Evolutionary conservation across 306 rosid species (phyloP).

Genomic region (Sophora flavescens): DNA sequence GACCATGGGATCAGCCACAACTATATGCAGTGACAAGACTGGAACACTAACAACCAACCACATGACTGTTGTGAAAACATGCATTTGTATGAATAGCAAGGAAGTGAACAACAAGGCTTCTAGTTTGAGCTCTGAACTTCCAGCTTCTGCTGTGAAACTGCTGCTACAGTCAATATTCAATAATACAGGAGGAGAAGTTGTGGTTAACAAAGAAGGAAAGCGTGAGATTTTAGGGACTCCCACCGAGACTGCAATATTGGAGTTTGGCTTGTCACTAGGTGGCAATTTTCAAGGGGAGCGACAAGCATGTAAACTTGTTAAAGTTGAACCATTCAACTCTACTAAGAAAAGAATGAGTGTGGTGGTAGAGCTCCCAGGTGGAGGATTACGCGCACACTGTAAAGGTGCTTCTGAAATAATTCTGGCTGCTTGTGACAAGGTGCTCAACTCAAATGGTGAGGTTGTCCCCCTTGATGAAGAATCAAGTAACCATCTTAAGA

Average conservation of each 20-base stretch:
- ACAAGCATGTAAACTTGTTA: constrained; percentile 69
- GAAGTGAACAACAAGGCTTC: constrained; percentile 62
- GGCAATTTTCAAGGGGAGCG: constrained; percentile 79
- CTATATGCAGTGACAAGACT: constrained; percentile 94
- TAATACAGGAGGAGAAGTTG: constrained; percentile 96
- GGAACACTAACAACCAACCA: constrained; percentile 95
- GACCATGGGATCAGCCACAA: constrained; percentile 98
- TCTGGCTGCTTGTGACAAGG: constrained; percentile 89
- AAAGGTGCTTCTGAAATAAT: constrained; percentile 97
- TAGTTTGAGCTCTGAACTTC: constrained; percentile 68
- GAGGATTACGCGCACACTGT: constrained; percentile 83
- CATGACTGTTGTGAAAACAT: constrained; percentile 95
- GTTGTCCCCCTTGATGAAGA: constrained; percentile 82
- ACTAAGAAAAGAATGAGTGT: constrained; percentile 87
- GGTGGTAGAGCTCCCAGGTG: constrained; percentile 76
- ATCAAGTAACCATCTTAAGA: constrained; percentile 63
- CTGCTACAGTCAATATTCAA: constrained; percentile 80
- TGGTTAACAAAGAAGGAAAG: constrained; percentile 74
- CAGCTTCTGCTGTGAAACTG: constrained; percentile 64
- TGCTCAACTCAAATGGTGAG: constrained; percentile 74
- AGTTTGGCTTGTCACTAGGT: constrained; percentile 84
- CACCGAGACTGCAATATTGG: constrained; percentile 86
- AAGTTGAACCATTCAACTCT: constrained; percentile 98
- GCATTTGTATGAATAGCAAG: constrained; percentile 78
- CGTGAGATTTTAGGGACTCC: constrained; percentile 87